phyloP scores from a whole-genome alignment of 1,284 basidiomycete genomes.

The Fomitiporia mediterranea region DNA sequence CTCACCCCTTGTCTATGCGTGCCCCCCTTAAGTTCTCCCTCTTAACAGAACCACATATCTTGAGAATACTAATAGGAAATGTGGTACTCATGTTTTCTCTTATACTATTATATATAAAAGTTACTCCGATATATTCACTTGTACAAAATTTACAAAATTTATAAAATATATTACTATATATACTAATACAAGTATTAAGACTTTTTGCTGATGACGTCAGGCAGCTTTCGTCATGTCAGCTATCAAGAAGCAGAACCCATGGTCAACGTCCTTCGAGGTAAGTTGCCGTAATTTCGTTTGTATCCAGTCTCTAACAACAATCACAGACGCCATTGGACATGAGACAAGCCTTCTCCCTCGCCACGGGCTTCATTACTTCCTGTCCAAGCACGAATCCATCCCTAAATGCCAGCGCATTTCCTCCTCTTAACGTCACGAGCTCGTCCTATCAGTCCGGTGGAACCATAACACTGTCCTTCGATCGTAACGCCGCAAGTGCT shows the following conservation, averaged over 20 bases:
- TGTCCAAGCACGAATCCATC: slow-evolving; percentile 47
- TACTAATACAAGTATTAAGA: not conserved
- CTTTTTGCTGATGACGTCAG: slow-evolving; percentile 35
- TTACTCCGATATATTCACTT: too few relatives aligned
- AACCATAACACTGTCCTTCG: slow-evolving; percentile 26
- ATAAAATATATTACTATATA: not conserved
- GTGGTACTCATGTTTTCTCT: too few relatives aligned
- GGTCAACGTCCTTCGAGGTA: slow-evolving; percentile 51
- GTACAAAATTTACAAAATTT: too few relatives aligned
- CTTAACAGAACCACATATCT: too few relatives aligned
- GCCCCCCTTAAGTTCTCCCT: too few relatives aligned
- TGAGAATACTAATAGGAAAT: too few relatives aligned
- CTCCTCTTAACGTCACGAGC: slow-evolving; percentile 27
- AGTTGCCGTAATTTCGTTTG: slow-evolving; percentile 20
- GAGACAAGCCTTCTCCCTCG: slow-evolving; percentile 44
- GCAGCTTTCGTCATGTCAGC: slow-evolving; percentile 48
- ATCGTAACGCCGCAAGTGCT: slow-evolving; percentile 24
- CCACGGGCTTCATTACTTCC: slow-evolving; percentile 37
- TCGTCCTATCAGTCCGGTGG: slow-evolving; percentile 21
- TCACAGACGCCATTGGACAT: slow-evolving; percentile 44
- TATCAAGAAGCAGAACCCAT: slow-evolving; percentile 43
- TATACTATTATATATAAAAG: too few relatives aligned
- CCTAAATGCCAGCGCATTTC: slow-evolving; percentile 40
- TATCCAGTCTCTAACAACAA: not conserved
- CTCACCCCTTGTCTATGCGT: too few relatives aligned